Evolutionary conservation across 257 asterid genomes (phyloP).

Genomic region (Thymus quinquecostatus): DNA sequence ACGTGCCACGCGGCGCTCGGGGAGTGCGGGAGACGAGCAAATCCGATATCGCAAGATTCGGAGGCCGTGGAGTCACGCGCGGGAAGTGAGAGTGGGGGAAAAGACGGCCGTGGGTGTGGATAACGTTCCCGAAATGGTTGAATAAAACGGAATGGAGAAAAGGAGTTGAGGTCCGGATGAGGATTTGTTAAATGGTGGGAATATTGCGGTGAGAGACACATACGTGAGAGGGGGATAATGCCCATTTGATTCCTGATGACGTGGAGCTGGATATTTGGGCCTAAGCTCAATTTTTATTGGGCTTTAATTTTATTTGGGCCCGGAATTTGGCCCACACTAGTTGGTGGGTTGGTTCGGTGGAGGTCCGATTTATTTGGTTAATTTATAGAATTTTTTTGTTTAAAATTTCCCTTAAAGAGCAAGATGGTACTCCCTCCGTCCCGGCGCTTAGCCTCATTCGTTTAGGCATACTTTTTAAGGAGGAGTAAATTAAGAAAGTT

Average conservation of each 20-base stretch:
- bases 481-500: too few species aligned
- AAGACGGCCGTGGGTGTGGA: conserved; percentile 30
- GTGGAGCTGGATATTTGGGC: conserved; percentile 10
- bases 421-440: too few species aligned
- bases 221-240: conserved; percentile 4
- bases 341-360: background rate
- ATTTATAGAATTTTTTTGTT: background rate
- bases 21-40: background rate
- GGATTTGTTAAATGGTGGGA: conserved; percentile 23
- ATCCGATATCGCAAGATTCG: background rate
- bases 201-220: conserved; percentile 22
- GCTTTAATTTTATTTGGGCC: background rate
- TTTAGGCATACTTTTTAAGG: too few species aligned
- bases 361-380: background rate
- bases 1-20: background rate
- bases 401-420: too few species aligned
- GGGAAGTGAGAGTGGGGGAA: background rate
- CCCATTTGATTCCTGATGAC: conserved; percentile 9
- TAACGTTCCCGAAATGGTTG: conserved; percentile 57
- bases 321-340: background rate
- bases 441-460: too few species aligned
- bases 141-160: conserved; percentile 46
- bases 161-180: conserved; percentile 49
- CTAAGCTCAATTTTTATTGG: background rate
- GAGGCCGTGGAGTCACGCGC: conserved; percentile 4